Base-by-base conservation (phyloP, 164 flowering plant species). In the Akebia trifoliata region DNA sequence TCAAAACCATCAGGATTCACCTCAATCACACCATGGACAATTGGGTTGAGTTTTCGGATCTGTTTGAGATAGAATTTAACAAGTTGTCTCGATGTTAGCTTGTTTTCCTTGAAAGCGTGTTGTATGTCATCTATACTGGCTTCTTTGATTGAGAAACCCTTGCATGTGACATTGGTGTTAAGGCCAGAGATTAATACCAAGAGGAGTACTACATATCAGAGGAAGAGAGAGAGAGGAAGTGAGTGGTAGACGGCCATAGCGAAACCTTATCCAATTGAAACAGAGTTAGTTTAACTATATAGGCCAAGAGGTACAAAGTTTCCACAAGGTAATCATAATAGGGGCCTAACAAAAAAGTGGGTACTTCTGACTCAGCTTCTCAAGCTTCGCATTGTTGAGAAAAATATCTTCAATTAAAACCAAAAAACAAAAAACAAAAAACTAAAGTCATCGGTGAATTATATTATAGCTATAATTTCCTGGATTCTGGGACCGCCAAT, bases 121-220 rank as follows among this genome's bases (percentile, higher is more conserved):
- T 73, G 83, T 51, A 84, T 39, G 9, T 78, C 81, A 0, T 59
- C 5, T 2, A 86, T 59, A 2, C 77, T 81, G 5, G 83, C 80
- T 75, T 81, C 97, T 49, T 28, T 42, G 49, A 81, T 67, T 12
- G 67, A 24, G 47, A 72, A 70, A 12, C 30, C 53, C 20, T 39
- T n/a, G 20, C 6, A 10, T 1, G 20, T 2, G 2, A 26, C 18
- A 9, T 7, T 34, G 22, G 42, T 18, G 26, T 2, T 12, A 6
- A 48, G 26, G 4, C 49, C 50, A 40, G 57, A 44, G 0, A 50
- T 4, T 21, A 8, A 25, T 8, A 17, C 1, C 1, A 63, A 52
- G 3, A 63, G 29, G 1, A 60, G 30, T 25, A 56, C 28, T 20
- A 30, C 2, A 6, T 26, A 12, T 8, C 20, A 17, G 4, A 24